Percentiles rank a stretch among this genome's conserved stretches.
phyloP scores from a whole-genome alignment of 148 eudicot genomes.

The Nepenthes gracilis region DNA sequence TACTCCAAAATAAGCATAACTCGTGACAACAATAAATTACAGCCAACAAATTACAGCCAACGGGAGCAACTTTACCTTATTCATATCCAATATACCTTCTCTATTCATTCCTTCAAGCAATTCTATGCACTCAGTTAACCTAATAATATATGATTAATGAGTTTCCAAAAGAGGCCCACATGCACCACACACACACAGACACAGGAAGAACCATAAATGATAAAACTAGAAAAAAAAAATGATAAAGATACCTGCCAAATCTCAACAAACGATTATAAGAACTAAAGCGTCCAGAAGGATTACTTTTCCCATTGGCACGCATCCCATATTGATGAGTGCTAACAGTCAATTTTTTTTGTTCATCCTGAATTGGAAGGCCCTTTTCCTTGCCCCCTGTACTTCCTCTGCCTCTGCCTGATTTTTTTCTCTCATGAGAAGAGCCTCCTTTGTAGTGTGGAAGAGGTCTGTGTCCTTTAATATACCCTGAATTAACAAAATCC shows the following conservation, averaged over 20 bases:
- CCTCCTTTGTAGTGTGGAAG: constrained; percentile 21
- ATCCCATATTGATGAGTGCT: constrained; percentile 13
- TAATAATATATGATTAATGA: constrained; percentile 18
- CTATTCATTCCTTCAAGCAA: constrained; percentile 76
- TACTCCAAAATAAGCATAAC: constrained; percentile 9
- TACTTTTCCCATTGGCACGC: constrained; percentile 13
- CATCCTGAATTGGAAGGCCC: constrained; percentile 12
- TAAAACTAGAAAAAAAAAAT: neutral
- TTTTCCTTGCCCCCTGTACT: constrained; percentile 23
- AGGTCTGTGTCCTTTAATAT: constrained; percentile 20
- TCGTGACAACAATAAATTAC: neutral
- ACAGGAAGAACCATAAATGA: neutral
- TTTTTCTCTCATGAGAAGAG: constrained; percentile 17
- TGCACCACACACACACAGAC: neutral
- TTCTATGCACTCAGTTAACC: constrained; percentile 70
- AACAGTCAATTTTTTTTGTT: constrained; percentile 12
- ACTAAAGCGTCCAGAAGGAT: constrained; percentile 22
- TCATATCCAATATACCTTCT: constrained; percentile 73
- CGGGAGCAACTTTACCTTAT: constrained; percentile 32
- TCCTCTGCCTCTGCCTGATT: constrained; percentile 18
- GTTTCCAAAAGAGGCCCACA: neutral
- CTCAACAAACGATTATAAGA: constrained; percentile 50
- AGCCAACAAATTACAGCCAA: neutral
- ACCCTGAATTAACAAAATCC: constrained; percentile 21
- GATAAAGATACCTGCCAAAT: constrained; percentile 59